Conservation (phyloP, 495 filamentous ascomycete genomes). For the Talaromyces wortmannii region DNA sequence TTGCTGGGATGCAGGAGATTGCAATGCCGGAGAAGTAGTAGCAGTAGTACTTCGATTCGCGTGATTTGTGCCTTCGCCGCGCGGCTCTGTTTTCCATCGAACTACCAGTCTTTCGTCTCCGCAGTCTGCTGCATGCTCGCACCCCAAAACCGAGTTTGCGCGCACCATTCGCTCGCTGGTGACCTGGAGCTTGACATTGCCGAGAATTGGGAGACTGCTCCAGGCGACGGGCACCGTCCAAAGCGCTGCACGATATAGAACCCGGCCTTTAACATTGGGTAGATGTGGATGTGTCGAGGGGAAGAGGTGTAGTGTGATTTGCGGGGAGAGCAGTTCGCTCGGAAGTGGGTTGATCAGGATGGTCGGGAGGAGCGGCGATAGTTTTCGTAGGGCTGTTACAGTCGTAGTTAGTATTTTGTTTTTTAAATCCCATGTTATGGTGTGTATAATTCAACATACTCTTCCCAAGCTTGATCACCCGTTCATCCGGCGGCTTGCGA, state of each 20-base stretch:
- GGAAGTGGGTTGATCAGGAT: conserved; percentile 78
- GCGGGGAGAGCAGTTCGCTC: conserved; percentile 77
- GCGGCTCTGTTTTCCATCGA: conserved; percentile 63
- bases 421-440: too few relatives aligned
- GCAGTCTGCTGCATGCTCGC: conserved; percentile 25
- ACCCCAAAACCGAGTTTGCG: conserved; percentile 30
- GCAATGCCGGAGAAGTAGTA: not conserved
- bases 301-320: conserved; percentile 91
- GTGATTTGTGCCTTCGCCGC: not conserved
- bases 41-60: not conserved
- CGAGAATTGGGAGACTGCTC: conserved; percentile 83
- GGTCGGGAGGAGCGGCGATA: conserved; percentile 81
- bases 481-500: conserved; percentile 57
- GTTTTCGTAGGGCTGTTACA: conserved; percentile 65
- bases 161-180: conserved; percentile 79
- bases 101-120: conserved; percentile 76
- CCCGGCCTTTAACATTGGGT: conserved; percentile 80
- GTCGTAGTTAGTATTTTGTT: not conserved
- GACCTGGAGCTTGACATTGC: conserved; percentile 82
- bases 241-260: conserved; percentile 85
- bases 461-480: conserved; percentile 83
- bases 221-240: conserved; percentile 95
- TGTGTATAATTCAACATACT: conserved; percentile 46
- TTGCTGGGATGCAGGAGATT: not conserved
- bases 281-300: conserved; percentile 95